A percentile compares a stretch with the other conserved stretches of the same genome.
Evolutionary conservation across 164 flowering plant genomes (phyloP).

Genomic region (Houttuynia cordata): DNA sequence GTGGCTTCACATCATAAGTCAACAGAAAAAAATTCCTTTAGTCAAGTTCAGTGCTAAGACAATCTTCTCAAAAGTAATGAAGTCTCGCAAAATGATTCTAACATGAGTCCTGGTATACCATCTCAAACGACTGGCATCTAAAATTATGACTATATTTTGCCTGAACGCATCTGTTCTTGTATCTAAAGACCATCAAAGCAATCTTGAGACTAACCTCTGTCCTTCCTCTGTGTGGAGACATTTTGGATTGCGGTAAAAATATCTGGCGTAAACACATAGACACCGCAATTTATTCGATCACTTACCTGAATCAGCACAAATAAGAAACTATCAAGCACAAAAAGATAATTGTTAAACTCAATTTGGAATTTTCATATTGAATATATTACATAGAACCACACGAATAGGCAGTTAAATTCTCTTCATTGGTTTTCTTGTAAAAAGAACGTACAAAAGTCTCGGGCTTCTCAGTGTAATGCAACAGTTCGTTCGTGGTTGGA

Average conservation of each 20-base stretch:
- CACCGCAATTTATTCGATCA: slow-evolving; percentile 94
- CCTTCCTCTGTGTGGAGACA: slow-evolving; percentile 66
- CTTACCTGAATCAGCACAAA: slow-evolving; percentile 52
- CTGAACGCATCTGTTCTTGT: too few relatives aligned
- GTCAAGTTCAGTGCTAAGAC: too few relatives aligned
- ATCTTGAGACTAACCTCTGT: slow-evolving; percentile 42
- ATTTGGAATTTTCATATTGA: background rate
- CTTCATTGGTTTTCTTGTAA: background rate
- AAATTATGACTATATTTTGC: too few relatives aligned
- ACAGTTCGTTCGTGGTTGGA: slow-evolving; percentile 70
- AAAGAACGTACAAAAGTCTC: slow-evolving; percentile 82
- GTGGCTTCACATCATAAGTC: too few relatives aligned
- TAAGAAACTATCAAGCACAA: background rate
- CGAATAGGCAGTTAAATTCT: background rate
- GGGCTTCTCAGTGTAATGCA: slow-evolving; percentile 96
- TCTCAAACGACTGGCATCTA: too few relatives aligned
- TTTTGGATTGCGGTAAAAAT: slow-evolving; percentile 67
- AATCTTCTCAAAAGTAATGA: too few relatives aligned
- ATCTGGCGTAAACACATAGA: slow-evolving; percentile 82
- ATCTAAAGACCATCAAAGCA: background rate
- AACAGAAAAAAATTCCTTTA: too few relatives aligned
- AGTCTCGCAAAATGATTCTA: too few relatives aligned
- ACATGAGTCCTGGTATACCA: too few relatives aligned
- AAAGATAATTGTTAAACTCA: background rate
- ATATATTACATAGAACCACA: slow-evolving; percentile 1